These are phyloP conservation scores for Chernovozyma aurita DNA, from an alignment of 1,139 yeast genomes.

Conservation along the genomic window DNA sequence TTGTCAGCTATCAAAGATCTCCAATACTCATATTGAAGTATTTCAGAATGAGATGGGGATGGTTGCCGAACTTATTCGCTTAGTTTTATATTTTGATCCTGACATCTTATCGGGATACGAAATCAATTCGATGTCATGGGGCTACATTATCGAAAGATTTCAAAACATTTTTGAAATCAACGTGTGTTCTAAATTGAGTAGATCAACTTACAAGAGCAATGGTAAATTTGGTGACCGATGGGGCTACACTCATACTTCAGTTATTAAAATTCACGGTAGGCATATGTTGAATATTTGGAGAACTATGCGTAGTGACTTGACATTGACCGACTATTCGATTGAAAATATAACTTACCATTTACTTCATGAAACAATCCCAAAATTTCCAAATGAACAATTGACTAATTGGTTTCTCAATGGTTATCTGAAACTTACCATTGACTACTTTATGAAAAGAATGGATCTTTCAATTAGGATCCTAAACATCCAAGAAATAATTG, in stretches of 20 bases:
- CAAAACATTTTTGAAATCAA: constrained; percentile 44
- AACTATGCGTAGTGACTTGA: constrained; percentile 56
- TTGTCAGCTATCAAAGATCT: constrained; percentile 5
- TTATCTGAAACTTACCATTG: constrained; percentile 32
- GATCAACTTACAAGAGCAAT: constrained; percentile 45
- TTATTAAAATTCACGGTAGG: constrained; percentile 67
- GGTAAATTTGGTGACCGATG: constrained; percentile 67
- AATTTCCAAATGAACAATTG: constrained; percentile 46
- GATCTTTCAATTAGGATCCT: constrained; percentile 41
- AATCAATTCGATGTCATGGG: constrained; percentile 81
- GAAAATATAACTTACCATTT: constrained; percentile 73
- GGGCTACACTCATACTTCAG: constrained; percentile 80
- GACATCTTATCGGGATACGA: constrained; percentile 88
- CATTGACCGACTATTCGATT: constrained; percentile 62
- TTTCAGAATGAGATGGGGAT: constrained; percentile 46
- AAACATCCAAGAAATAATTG: constrained; percentile 59
- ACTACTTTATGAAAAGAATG: constrained; percentile 51
- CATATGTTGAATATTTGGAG: constrained; percentile 88
- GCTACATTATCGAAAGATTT: constrained; percentile 73
- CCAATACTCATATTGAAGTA: constrained; percentile 14
- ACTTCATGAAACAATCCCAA: constrained; percentile 65
- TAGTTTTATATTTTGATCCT: constrained; percentile 72
- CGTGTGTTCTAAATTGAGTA: constrained; percentile 36
- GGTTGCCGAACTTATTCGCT: constrained; percentile 48
- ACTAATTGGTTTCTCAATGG: constrained; percentile 44